Conservation (phyloP, 139 green algal species). For the Haematococcus sp. region DNA sequence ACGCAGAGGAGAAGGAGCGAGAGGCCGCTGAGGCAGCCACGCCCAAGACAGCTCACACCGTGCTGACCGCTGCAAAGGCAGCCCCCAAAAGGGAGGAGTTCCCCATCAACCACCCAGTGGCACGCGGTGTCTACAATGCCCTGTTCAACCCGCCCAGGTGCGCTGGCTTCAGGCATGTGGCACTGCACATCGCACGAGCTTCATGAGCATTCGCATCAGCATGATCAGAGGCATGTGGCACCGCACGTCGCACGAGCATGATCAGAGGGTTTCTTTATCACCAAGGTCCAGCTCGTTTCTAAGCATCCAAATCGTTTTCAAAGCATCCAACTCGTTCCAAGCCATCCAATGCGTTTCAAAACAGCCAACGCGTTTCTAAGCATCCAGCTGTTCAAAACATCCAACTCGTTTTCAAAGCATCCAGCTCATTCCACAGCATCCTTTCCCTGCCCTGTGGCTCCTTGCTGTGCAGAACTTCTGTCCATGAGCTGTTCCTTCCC, state of each 20-base stretch:
- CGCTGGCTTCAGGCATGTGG: not conserved
- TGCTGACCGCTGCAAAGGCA: not conserved
- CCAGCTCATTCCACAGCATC: too few species aligned
- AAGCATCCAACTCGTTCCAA: too few species aligned
- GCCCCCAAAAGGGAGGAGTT: slow-evolving; percentile 22
- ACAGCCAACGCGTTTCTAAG: too few species aligned
- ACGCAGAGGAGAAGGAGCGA: too few species aligned
- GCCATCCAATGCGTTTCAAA: too few species aligned
- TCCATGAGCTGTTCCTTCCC: slow-evolving; percentile 69
- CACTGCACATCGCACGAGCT: not conserved
- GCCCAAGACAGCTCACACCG: slow-evolving; percentile 15
- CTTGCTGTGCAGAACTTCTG: not conserved
- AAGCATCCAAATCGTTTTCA: not conserved
- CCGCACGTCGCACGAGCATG: too few species aligned
- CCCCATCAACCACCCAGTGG: slow-evolving; percentile 47
- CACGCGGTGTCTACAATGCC: slow-evolving; percentile 51
- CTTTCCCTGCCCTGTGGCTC: too few species aligned
- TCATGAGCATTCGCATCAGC: too few species aligned
- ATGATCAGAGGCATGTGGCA: too few species aligned
- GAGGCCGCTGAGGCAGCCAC: slow-evolving; percentile 1
- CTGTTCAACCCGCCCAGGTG: slow-evolving; percentile 53
- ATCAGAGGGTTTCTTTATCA: too few species aligned
- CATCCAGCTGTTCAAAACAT: too few species aligned
- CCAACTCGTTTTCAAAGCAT: not conserved
- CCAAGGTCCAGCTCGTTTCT: too few species aligned